These are phyloP conservation scores for Scheffersomyces illinoinensis DNA, from an alignment of 1,139 yeast genomes.

Conservation along the genomic window DNA sequence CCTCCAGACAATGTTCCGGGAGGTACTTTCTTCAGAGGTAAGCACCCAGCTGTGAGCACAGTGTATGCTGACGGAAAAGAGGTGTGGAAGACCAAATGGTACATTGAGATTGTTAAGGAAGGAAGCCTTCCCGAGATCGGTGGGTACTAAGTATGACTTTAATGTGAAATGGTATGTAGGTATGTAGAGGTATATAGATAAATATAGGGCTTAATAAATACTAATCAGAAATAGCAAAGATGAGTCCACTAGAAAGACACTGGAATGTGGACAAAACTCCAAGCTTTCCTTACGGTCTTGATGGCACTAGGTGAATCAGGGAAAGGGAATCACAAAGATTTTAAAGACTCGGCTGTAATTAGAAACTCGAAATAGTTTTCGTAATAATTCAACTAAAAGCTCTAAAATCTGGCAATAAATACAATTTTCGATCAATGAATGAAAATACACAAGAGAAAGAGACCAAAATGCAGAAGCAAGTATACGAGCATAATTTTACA, in stretches of 20 bases:
- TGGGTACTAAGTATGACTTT: constrained; percentile 1
- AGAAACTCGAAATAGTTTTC: too few relatives aligned
- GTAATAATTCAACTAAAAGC: too few relatives aligned
- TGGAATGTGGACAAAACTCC: too few relatives aligned
- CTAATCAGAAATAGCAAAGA: too few relatives aligned
- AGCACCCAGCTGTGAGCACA: constrained; percentile 29
- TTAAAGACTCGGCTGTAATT: too few relatives aligned
- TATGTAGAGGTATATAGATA: not conserved
- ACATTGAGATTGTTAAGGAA: constrained; percentile 26
- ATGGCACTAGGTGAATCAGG: too few relatives aligned
- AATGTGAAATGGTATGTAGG: not conserved
- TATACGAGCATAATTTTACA: not conserved
- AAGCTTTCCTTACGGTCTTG: too few relatives aligned
- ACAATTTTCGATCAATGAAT: too few relatives aligned
- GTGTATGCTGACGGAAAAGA: constrained; percentile 28
- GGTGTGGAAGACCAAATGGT: constrained; percentile 29
- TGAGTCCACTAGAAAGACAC: not conserved
- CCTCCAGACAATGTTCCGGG: constrained; percentile 36
- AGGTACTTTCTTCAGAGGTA: constrained; percentile 35
- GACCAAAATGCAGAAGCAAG: too few relatives aligned
- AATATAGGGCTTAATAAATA: not conserved
- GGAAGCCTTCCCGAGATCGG: constrained; percentile 18
- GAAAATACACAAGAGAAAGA: too few relatives aligned
- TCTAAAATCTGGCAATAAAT: too few relatives aligned
- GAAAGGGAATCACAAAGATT: too few relatives aligned